Base-by-base conservation (phyloP, 1,284 basidiomycete genomes). In the Xanthoconium separans region DNA sequence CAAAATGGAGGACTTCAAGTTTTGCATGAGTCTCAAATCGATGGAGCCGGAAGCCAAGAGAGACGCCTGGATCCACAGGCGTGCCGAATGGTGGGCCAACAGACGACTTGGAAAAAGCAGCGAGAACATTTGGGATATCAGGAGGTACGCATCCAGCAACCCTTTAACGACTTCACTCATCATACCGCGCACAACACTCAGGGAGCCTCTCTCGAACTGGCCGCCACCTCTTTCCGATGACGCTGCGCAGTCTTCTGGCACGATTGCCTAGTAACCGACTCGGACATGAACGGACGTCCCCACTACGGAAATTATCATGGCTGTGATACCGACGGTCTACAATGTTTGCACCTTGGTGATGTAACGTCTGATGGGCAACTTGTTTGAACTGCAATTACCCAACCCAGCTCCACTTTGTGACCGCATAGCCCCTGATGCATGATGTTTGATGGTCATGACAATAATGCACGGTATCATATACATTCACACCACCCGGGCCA, bases 1-100 rank as follows among this genome's bases (percentile, higher is more conserved):
- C 50, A 95, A 96, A 69, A 81, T 89, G 65, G 87, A 94, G 60
- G 95, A 97, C 64, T 96, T 96, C 81, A 98, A 98, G 74, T 97
- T 92, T 73, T 99, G 96, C 74, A 77, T 98, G 76, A 89, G 86
- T 55, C 75, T 90, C 59, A 95, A 95, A 70, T 79, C 82, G 24
- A 76, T 91, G 70, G 81, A 87, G 47, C 82, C 83, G 11, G 93
- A 95, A 53, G 82, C 87, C 64, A 83, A 84, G 65, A 80, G 90
- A 27, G 82, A 91, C 51, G 82, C 83, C 9, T 99, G 94, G 94
- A 86, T 98, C 53, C 78, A 78, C 44, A 78, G 91, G 24, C 79
- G 90, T 44, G 95, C 95, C 0, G 93, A 97, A 68, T 93, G 90
- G 89, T 95, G 92, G 91, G 94, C 95, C 3, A 75, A 78, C 34